Conservation (phyloP, 2,329 filamentous ascomycete genomes). For the Volutella citrinella region DNA sequence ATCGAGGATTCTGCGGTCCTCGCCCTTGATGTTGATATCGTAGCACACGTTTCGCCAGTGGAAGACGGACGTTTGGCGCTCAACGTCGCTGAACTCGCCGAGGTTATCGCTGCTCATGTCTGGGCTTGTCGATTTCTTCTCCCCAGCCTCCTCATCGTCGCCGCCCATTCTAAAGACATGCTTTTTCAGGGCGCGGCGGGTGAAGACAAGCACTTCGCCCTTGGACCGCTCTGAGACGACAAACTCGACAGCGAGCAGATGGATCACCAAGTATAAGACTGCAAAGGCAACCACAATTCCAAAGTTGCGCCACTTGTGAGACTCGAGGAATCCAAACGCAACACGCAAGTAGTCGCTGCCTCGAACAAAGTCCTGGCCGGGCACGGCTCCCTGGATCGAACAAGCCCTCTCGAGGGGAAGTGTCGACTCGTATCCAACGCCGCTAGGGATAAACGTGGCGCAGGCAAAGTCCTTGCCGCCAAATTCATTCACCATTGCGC, state of each 20-base stretch:
- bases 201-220: neutral
- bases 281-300: conserved; percentile 60
- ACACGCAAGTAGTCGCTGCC: neutral
- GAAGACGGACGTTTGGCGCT: conserved; percentile 44
- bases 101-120: neutral
- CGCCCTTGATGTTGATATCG: conserved; percentile 65
- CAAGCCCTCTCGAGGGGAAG: neutral
- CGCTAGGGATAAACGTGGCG: neutral
- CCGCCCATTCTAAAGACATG: neutral
- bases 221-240: neutral
- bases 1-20: conserved; percentile 61
- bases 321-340: neutral
- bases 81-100: conserved; percentile 1
- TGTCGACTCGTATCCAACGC: neutral
- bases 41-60: conserved; percentile 71
- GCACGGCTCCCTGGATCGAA: neutral
- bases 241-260: neutral
- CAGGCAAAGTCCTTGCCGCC: neutral
- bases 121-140: neutral
- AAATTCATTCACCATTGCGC: conserved; percentile 7
- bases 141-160: neutral
- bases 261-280: conserved; percentile 39
- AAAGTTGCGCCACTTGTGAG: conserved; percentile 54
- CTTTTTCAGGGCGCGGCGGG: neutral
- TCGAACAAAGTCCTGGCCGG: neutral